Percentiles rank a stretch among this genome's conserved stretches.
These are phyloP conservation scores for Cynara cardunculus DNA, from an alignment of 129 eudicot genomes.

Conservation along the genomic window DNA sequence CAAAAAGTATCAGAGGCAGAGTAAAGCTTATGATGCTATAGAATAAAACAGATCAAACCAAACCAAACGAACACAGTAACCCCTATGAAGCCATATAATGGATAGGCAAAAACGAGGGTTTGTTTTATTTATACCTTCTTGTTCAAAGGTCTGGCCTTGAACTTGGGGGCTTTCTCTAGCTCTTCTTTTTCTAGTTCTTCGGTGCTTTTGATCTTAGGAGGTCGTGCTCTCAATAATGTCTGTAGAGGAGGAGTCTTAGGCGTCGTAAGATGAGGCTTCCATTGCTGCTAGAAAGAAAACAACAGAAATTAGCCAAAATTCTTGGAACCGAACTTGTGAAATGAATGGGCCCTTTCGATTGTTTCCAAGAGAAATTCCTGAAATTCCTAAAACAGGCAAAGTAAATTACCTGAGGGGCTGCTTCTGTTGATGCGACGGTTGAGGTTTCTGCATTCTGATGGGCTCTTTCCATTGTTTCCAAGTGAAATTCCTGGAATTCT, in stretches of 20 bases:
- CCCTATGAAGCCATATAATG: background rate
- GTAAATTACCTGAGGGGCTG: constrained; percentile 39
- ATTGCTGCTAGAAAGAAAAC: constrained; percentile 41
- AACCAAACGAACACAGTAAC: no score
- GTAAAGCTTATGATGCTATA: background rate
- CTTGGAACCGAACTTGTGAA: no score
- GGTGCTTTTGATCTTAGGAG: constrained; percentile 57
- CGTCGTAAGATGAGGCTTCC: constrained; percentile 72
- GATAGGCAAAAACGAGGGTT: background rate
- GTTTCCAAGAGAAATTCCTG: no score
- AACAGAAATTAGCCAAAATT: background rate
- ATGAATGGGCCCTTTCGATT: no score
- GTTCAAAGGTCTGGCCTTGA: constrained; percentile 93
- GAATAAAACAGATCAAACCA: no score
- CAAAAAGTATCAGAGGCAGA: background rate
- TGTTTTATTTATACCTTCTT: constrained; percentile 52
- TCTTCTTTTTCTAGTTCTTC: constrained; percentile 79
- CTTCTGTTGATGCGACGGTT: constrained; percentile 65
- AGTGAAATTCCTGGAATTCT: constrained; percentile 86
- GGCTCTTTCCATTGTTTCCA: constrained; percentile 93
- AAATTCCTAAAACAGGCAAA: no score
- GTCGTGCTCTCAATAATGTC: constrained; percentile 81
- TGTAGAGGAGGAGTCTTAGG: constrained; percentile 75
- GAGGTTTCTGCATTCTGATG: constrained; percentile 67
- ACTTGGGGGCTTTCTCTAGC: constrained; percentile 81